Conservation (phyloP, 768 basidiomycete genomes). For the Termitomyces sp. region DNA sequence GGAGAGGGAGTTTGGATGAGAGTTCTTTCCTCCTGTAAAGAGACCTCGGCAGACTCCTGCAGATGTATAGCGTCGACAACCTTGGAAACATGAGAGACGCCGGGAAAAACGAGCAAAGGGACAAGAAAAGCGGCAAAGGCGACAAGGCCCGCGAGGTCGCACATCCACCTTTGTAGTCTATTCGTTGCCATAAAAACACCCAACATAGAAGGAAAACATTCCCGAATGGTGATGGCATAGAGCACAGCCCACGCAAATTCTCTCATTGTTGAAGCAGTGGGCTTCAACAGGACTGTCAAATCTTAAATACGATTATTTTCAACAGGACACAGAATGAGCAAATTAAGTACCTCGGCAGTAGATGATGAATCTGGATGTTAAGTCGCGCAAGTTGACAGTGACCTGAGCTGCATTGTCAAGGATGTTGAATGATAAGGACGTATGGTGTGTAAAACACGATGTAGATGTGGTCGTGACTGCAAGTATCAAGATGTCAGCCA, state of each 20-base stretch:
- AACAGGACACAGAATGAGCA: not conserved
- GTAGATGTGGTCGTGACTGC: not conserved
- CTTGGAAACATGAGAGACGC: not conserved
- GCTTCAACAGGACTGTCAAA: not conserved
- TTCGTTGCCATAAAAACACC: not conserved
- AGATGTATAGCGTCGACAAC: not conserved
- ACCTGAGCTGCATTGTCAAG: not conserved
- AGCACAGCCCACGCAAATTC: not conserved
- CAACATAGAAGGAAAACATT: slow-evolving; percentile 2
- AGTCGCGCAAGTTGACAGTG: not conserved
- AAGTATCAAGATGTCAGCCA: not conserved
- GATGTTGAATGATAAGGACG: not conserved
- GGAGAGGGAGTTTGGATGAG: slow-evolving; percentile 5
- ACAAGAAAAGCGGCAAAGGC: not conserved
- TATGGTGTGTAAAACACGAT: not conserved
- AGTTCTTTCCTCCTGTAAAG: not conserved
- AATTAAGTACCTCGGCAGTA: not conserved
- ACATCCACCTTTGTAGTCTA: not conserved
- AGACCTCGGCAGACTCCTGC: not conserved
- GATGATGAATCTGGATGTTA: not conserved
- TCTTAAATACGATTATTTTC: not conserved
- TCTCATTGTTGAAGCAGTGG: not conserved
- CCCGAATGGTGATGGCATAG: not conserved
- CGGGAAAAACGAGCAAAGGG: not conserved
- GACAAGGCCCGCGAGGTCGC: slow-evolving; percentile 2